These are phyloP conservation scores for Candida mesenterica DNA, from an alignment of 1,139 yeast species.

Conservation along the genomic window DNA sequence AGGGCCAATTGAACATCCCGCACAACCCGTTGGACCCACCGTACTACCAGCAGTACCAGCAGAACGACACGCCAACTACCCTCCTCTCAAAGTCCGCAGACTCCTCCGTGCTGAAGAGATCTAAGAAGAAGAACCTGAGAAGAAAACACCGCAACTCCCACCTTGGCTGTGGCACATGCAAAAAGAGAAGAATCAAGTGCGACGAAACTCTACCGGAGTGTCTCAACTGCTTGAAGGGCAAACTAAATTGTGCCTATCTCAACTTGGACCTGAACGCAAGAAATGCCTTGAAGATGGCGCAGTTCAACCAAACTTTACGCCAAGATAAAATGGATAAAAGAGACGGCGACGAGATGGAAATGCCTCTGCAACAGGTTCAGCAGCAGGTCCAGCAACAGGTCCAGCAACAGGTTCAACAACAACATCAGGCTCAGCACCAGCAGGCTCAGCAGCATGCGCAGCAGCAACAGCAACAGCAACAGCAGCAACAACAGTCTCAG, in stretches of 20 bases:
- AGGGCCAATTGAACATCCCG: neutral
- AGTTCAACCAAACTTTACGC: slow-evolving; percentile 44
- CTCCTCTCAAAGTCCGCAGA: slow-evolving; percentile 1
- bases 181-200: slow-evolving; percentile 64
- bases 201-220: slow-evolving; percentile 65
- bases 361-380: slow-evolving; percentile 1
- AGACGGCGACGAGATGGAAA: slow-evolving; percentile 8
- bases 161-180: slow-evolving; percentile 64
- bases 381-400: slow-evolving; percentile 5
- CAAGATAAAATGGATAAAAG: slow-evolving; percentile 25
- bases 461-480: slow-evolving; percentile 12
- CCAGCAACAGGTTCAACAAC: slow-evolving; percentile 5
- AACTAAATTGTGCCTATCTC: slow-evolving; percentile 53
- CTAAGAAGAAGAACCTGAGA: slow-evolving; percentile 46
- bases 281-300: slow-evolving; percentile 52
- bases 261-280: slow-evolving; percentile 51
- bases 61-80: slow-evolving; percentile 2
- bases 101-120: neutral
- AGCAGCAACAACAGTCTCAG: slow-evolving; percentile 12
- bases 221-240: slow-evolving; percentile 59
- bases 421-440: slow-evolving; percentile 4
- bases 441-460: slow-evolving; percentile 8
- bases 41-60: neutral
- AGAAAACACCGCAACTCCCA: slow-evolving; percentile 65
- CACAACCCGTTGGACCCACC: slow-evolving; percentile 1